These are phyloP conservation scores for Endogone sp. DNA, from an alignment of 192 early-diverging fungal species.

Conservation along the genomic window DNA sequence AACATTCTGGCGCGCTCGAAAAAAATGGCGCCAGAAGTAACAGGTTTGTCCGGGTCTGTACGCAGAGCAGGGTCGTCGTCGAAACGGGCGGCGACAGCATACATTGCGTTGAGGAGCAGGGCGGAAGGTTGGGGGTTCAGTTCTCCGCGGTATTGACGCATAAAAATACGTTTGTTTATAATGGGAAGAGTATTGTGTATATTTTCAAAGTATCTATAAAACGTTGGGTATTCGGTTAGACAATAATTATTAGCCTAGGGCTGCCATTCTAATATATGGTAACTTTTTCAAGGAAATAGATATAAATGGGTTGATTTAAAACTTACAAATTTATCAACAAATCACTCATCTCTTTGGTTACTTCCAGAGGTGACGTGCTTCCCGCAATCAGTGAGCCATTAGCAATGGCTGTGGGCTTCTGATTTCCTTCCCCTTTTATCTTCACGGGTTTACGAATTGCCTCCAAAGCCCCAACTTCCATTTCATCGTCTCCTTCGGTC, in stretches of 20 bases:
- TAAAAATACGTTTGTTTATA: background rate
- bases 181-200: background rate
- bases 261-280: too few relatives aligned
- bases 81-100: conserved; percentile 46
- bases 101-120: conserved; percentile 54
- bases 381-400: background rate
- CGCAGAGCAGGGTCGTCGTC: conserved; percentile 25
- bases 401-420: background rate
- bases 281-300: too few relatives aligned
- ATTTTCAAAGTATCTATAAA: background rate
- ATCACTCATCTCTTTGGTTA: background rate
- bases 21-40: conserved; percentile 15
- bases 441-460: background rate
- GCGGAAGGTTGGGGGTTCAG: conserved; percentile 24
- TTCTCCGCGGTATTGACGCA: background rate
- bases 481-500: background rate
- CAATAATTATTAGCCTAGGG: too few relatives aligned
- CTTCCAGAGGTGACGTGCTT: background rate
- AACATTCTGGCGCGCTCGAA: conserved; percentile 45
- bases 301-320: background rate
- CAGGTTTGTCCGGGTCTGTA: conserved; percentile 31
- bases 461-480: background rate
- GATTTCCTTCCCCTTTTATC: background rate
- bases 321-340: background rate
- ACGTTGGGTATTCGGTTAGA: background rate